These are phyloP conservation scores for Pythium vanterpoolii DNA, from an alignment of 352 stramenopile species.

Conservation along the genomic window DNA sequence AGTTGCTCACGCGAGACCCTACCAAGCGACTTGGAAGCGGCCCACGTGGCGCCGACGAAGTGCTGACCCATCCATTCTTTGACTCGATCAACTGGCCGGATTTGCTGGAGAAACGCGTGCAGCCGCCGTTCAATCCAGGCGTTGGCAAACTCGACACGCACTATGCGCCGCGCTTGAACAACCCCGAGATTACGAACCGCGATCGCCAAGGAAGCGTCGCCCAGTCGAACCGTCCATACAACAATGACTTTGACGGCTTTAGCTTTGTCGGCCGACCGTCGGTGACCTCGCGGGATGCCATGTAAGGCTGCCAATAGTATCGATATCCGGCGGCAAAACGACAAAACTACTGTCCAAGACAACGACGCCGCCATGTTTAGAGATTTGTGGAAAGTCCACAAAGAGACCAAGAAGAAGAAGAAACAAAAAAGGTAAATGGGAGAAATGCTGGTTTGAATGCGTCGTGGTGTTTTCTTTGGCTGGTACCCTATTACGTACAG, in stretches of 20 bases:
- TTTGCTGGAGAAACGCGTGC: slow-evolving; percentile 75
- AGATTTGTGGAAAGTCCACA: slow-evolving; percentile 4
- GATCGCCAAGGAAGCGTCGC: slow-evolving; percentile 79
- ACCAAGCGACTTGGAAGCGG: slow-evolving; percentile 93
- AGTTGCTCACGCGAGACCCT: slow-evolving; percentile 96
- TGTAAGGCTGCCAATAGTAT: too few species aligned
- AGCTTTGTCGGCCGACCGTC: slow-evolving; percentile 88
- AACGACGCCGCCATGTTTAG: slow-evolving; percentile 15
- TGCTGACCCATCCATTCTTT: slow-evolving; percentile 92
- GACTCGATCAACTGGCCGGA: slow-evolving; percentile 89
- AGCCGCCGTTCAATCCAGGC: slow-evolving; percentile 86
- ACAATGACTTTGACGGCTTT: slow-evolving; percentile 89
- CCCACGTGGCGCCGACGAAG: slow-evolving; percentile 81
- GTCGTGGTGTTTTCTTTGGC: background rate
- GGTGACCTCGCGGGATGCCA: slow-evolving; percentile 42
- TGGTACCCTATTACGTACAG: slow-evolving; percentile 22
- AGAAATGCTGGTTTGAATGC: slow-evolving; percentile 11
- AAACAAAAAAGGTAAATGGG: slow-evolving; percentile 11
- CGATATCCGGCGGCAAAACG: too few species aligned
- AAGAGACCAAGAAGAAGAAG: background rate
- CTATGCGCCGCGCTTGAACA: slow-evolving; percentile 83
- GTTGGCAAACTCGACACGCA: slow-evolving; percentile 86
- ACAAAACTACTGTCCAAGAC: too few species aligned
- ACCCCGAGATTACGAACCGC: slow-evolving; percentile 85
- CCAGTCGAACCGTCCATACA: slow-evolving; percentile 38